These are phyloP conservation scores for Hypoxylon lienhwacheense DNA, from an alignment of 495 filamentous ascomycete genomes.

Conservation along the genomic window DNA sequence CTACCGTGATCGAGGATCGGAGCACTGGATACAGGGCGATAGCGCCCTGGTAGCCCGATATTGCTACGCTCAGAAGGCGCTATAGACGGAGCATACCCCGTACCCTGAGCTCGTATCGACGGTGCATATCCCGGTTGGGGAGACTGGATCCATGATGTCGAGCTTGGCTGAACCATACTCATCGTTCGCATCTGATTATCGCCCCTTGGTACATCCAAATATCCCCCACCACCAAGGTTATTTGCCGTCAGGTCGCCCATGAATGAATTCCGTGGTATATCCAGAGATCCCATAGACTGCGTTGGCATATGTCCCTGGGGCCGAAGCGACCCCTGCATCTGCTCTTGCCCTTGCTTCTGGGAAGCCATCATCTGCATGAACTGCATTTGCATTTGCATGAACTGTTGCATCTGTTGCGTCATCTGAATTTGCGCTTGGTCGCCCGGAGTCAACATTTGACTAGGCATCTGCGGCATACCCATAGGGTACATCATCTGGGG, in stretches of 20 bases:
- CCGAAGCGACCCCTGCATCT: slow-evolving; percentile 33
- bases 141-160: slow-evolving; percentile 53
- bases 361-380: slow-evolving; percentile 78
- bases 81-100: slow-evolving; percentile 64
- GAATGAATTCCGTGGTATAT: slow-evolving; percentile 50
- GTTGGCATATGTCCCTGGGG: slow-evolving; percentile 42
- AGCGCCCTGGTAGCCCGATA: slow-evolving; percentile 85
- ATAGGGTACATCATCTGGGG: slow-evolving; percentile 54
- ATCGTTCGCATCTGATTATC: slow-evolving; percentile 61
- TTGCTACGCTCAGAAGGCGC: slow-evolving; percentile 95
- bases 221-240: slow-evolving; percentile 29
- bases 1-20: slow-evolving; percentile 45
- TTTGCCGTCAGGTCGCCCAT: slow-evolving; percentile 43
- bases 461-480: slow-evolving; percentile 42
- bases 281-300: slow-evolving; percentile 41
- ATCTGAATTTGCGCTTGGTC: slow-evolving; percentile 83
- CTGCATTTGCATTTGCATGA: slow-evolving; percentile 95
- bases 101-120: slow-evolving; percentile 49
- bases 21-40: slow-evolving; percentile 76
- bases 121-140: slow-evolving; percentile 47
- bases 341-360: slow-evolving; percentile 32
- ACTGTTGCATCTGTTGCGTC: slow-evolving; percentile 82
- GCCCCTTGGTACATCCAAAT: slow-evolving; percentile 41
- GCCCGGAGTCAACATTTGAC: slow-evolving; percentile 57
- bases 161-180: slow-evolving; percentile 78